Evolutionary conservation across 2,329 filamentous ascomycete species (phyloP), one percentile per base, ranked within the genome.

Genomic region (Thielaviopsis populi): DNA sequence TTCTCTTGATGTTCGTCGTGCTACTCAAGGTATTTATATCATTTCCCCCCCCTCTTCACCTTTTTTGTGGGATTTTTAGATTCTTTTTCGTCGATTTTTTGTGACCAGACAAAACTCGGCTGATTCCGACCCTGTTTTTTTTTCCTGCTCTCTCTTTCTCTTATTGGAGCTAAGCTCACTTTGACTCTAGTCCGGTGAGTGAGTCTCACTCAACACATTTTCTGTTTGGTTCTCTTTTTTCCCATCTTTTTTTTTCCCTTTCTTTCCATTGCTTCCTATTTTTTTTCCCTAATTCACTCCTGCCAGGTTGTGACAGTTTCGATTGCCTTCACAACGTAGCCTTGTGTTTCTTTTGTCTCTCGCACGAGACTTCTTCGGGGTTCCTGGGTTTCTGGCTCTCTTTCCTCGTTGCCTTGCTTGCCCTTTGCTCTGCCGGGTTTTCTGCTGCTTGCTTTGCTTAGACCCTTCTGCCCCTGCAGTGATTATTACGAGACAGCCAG

Each of bases 231-330:
- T 67, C 54, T 63, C 48, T 58, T 41, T 59, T 42, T 53, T 62
- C 19, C 42, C 60, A 37, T 63, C 60, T 53, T 58, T 59, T 43
- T 60, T 19, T 41, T n/a, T 46, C 33, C 46, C 56, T 46, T 58
- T 37, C 27, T 30, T 63, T 43, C 50, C 62, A 65, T 66, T 65
- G 64, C 59, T 43, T 65, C 66, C 64, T 66, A n/a, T 50, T 50
- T 48, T 50, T 50, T 50, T 48, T 50, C 24, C 24, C 46, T 50
- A 50, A 50, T 50, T 27, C 46, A 24, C 13, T 50, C 24, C 46
- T 50, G 46, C 6, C 15, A 50, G 50, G 50, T 22, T 56, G 50
- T 56, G 30, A 56, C 24, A 56, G 27, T 56, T 56, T 10, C 50
- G 13, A 33, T 15, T 46, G 2, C 27, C 50, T 30, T 13, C 13